phyloP scores from a whole-genome alignment of 2,329 filamentous ascomycete species.

The Parasarocladium wereldwijsianum region DNA sequence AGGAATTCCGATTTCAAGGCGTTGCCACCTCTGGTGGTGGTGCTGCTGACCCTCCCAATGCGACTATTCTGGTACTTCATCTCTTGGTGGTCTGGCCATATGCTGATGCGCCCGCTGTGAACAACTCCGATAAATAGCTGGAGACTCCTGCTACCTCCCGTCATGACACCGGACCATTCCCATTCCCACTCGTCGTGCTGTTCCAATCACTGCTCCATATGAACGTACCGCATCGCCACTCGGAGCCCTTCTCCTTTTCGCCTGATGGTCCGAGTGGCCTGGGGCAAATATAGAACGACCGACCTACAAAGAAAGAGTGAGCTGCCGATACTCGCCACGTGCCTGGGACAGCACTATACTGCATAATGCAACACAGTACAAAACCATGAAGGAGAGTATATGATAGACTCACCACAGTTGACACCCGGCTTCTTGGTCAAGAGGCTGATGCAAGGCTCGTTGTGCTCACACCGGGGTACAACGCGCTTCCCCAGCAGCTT shows the following conservation, averaged over 20 bases:
- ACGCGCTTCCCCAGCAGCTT: conserved; percentile 65
- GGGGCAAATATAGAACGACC: conserved; percentile 49
- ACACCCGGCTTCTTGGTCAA: conserved; percentile 79
- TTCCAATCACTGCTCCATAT: conserved; percentile 53
- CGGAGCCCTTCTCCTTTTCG: conserved; percentile 65
- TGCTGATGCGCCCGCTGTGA: not conserved
- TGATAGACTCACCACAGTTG: conserved; percentile 49
- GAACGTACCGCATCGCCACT: conserved; percentile 83
- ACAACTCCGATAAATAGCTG: too few species aligned
- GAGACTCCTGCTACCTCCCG: too few species aligned
- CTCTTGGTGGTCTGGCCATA: not conserved
- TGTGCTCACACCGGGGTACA: conserved; percentile 72
- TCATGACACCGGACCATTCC: too few species aligned
- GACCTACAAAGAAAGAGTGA: conserved; percentile 22
- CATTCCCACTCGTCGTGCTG: too few species aligned
- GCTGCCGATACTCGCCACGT: conserved; percentile 4
- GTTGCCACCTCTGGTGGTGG: too few species aligned
- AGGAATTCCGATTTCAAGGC: too few species aligned
- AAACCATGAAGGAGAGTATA: not conserved
- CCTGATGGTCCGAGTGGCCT: conserved; percentile 75
- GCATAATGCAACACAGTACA: too few species aligned
- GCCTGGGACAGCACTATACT: too few species aligned
- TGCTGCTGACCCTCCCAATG: too few species aligned
- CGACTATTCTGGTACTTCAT: too few species aligned
- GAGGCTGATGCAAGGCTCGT: conserved; percentile 71